phyloP scores from a whole-genome alignment of 495 filamentous ascomycete genomes.

The Pseudotulostoma volvatum region DNA sequence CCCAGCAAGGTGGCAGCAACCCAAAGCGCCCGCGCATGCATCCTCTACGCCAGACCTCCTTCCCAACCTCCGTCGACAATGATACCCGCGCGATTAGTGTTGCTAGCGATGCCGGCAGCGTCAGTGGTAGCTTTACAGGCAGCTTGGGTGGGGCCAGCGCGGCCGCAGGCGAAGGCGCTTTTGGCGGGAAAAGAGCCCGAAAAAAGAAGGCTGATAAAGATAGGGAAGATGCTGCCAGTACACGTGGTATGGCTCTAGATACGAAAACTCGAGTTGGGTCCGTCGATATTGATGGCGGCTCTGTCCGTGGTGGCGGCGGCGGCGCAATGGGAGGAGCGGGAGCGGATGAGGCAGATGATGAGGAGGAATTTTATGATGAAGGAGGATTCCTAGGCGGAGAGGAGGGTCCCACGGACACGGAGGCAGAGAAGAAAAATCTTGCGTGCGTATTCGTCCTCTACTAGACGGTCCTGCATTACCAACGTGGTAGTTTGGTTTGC shows the following conservation, averaged over 20 bases:
- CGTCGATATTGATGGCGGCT: slow-evolving; percentile 21
- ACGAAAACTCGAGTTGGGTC: slow-evolving; percentile 27
- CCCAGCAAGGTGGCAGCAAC: slow-evolving; percentile 19
- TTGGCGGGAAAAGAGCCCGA: slow-evolving; percentile 42
- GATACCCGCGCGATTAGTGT: slow-evolving; percentile 44
- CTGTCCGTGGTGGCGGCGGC: slow-evolving; percentile 27
- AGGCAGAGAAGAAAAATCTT: slow-evolving; percentile 53
- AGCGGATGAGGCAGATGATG: slow-evolving; percentile 46
- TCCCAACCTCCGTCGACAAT: slow-evolving; percentile 41
- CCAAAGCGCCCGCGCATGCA: slow-evolving; percentile 35
- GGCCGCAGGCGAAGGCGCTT: slow-evolving; percentile 18
- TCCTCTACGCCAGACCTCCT: slow-evolving; percentile 79
- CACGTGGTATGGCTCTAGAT: slow-evolving; percentile 25
- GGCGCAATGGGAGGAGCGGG: slow-evolving; percentile 23
- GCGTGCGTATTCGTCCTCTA: slow-evolving; percentile 35
- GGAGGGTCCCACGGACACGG: slow-evolving; percentile 44
- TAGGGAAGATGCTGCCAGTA: slow-evolving; percentile 34
- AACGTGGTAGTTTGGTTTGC: too few species aligned
- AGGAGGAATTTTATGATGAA: slow-evolving; percentile 49
- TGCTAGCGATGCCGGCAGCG: slow-evolving; percentile 47
- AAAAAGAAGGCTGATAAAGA: slow-evolving; percentile 44
- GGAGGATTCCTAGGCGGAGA: slow-evolving; percentile 44
- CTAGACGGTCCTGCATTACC: background rate
- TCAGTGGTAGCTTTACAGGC: slow-evolving; percentile 45
- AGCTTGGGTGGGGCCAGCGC: slow-evolving; percentile 38